A percentile compares a stretch with the other conserved stretches of the same genome.
Conservation (phyloP, 768 basidiomycete species). For the Kwoniella newhampshirensis region DNA sequence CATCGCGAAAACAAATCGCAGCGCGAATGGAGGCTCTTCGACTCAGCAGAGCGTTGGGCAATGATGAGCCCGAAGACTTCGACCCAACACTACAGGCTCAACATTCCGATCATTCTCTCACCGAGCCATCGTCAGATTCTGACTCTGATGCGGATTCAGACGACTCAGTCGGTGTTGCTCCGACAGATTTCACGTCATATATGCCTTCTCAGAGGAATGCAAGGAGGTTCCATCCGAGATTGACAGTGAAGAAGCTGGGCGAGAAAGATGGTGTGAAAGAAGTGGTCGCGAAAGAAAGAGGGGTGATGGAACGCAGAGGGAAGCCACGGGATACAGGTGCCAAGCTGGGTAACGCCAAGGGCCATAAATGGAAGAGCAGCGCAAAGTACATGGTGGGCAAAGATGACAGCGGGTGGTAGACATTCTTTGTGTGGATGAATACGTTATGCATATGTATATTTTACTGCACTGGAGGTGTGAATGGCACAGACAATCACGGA, state of each 20-base stretch:
- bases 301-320: conserved; percentile 27
- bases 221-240: conserved; percentile 5
- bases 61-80: conserved; percentile 22
- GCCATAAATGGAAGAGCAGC: conserved; percentile 52
- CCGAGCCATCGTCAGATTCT: conserved; percentile 10
- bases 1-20: conserved; percentile 34
- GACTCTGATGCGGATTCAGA: conserved; percentile 34
- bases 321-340: conserved; percentile 24
- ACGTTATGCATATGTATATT: no score
- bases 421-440: no score
- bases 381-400: conserved; percentile 42
- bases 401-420: conserved; percentile 33
- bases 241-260: conserved; percentile 13
- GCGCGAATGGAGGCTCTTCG: conserved; percentile 35
- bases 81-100: conserved; percentile 6
- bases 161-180: conserved; percentile 32
- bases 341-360: conserved; percentile 47
- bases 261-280: conserved; percentile 18
- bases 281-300: conserved; percentile 30
- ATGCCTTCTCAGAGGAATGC: conserved; percentile 18
- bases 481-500: no score
- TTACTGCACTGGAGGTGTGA: no score
- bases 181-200: conserved; percentile 41
- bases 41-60: conserved; percentile 42
- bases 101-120: conserved; percentile 9